Evolutionary conservation across 306 rosid species (phyloP), one percentile per base, ranked within the genome.

Genomic region (Astragalus membranaceus): DNA sequence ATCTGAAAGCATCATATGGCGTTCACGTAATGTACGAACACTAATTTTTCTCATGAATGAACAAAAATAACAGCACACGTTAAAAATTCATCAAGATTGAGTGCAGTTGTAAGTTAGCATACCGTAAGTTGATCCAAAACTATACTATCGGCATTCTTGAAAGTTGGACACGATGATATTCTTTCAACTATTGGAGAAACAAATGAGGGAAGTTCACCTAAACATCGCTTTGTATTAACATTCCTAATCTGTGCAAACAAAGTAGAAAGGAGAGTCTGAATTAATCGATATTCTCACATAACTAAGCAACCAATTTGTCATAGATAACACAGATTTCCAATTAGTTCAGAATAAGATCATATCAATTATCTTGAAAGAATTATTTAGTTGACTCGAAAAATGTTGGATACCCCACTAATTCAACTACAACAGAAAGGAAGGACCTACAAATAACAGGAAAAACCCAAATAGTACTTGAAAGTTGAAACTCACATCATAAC

Each of bases 51-150:
- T 56, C 62, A 14, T 1, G 10, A 58, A 54, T 65, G 33, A 48
- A 63, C 36, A 35, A 26, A 59, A 57, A 48, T 14, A 49, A 72
- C 7, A 73, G 48, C 35, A 39, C 43, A 17, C 50, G 48, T 56
- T 71, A 51, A 63, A 57, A 26, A 12, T 15, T 20, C 53, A 56
- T 39, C 3, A 62, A 62, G 17, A 63, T 8, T 26, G 32, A 55
- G 70, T 51, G 39, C 12, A 67, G 48, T 29, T 10, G 63, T 15
- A 56, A 47, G 70, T 55, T 32, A 16, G 44, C 84, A 64, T 81
- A 92, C 98, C 77, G 91, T 92, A 76, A 92, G 83, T 81, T 92
- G 98, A 82, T 92, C 92, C 87, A 88, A 83, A 79, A 70, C 78
- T 71, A 78, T 53, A 63, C 73, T 77, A 75, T 74, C 81, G 55